These are phyloP conservation scores for Malus sylvestris DNA, from an alignment of 306 rosid genomes.

Conservation along the genomic window DNA sequence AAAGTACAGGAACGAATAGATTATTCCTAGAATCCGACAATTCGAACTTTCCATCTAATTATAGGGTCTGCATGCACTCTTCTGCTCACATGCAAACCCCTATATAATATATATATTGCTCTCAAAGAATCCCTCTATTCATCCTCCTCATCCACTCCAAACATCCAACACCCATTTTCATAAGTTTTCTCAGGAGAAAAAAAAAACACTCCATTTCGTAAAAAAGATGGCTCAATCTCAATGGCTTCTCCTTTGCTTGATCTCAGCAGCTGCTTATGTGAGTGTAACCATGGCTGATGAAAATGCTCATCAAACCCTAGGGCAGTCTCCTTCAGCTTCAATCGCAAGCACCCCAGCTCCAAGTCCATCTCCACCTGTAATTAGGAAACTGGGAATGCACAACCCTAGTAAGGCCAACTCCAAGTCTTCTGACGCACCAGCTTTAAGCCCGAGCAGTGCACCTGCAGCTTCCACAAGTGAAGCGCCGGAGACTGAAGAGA, in stretches of 20 bases:
- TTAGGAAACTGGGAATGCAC: constrained; percentile 61
- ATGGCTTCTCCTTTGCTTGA: constrained; percentile 31
- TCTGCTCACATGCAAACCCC: background rate
- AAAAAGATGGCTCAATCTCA: constrained; percentile 33
- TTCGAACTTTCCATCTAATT: constrained; percentile 42
- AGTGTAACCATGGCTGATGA: constrained; percentile 23
- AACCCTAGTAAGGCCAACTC: constrained; percentile 2
- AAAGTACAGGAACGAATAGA: constrained; percentile 3
- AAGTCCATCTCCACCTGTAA: background rate
- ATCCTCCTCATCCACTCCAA: constrained; percentile 14
- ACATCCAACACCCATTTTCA: background rate
- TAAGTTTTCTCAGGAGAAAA: background rate
- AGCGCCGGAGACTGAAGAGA: constrained; percentile 11
- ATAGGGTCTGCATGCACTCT: constrained; percentile 23
- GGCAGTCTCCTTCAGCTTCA: constrained; percentile 5
- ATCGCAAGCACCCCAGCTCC: constrained; percentile 7
- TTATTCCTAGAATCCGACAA: constrained; percentile 23
- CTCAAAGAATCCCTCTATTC: constrained; percentile 12
- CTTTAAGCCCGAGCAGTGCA: constrained; percentile 33
- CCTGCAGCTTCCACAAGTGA: constrained; percentile 12
- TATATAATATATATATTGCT: constrained; percentile 3
- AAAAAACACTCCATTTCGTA: background rate
- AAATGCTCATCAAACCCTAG: constrained; percentile 8
- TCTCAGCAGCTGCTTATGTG: constrained; percentile 34
- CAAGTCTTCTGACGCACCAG: constrained; percentile 12